These are phyloP conservation scores for Crithidia sp. DNA, from an alignment of 208 protist species.

Conservation along the genomic window DNA sequence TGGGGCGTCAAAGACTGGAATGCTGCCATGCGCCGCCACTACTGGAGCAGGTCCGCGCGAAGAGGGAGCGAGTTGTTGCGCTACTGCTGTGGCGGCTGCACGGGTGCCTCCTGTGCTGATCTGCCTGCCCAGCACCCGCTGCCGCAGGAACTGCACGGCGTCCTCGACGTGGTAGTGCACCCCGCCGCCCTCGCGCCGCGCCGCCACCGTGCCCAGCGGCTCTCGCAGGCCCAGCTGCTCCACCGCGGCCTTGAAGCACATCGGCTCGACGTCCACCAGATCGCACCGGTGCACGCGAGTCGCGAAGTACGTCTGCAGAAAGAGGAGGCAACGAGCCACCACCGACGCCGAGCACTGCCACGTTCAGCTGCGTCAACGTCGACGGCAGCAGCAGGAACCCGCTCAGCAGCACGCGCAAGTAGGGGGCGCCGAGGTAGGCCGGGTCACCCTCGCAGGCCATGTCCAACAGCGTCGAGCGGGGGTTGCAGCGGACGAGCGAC, in stretches of 20 bases:
- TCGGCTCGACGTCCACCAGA: slow-evolving; percentile 83
- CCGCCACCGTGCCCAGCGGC: slow-evolving; percentile 34
- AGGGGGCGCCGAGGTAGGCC: slow-evolving; percentile 72
- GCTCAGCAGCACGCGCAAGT: slow-evolving; percentile 81
- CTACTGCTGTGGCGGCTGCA: not conserved
- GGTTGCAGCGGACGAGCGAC: slow-evolving; percentile 79
- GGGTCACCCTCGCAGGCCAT: slow-evolving; percentile 72
- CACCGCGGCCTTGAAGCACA: slow-evolving; percentile 72
- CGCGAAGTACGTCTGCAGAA: slow-evolving; percentile 75
- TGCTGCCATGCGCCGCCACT: slow-evolving; percentile 12
- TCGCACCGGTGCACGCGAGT: slow-evolving; percentile 56
- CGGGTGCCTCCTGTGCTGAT: not conserved
- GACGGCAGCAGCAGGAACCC: slow-evolving; percentile 69
- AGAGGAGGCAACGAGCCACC: slow-evolving; percentile 79
- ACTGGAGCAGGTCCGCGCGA: too few species aligned
- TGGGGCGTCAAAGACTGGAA: slow-evolving; percentile 7
- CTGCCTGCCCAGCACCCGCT: not conserved
- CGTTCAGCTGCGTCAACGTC: slow-evolving; percentile 46
- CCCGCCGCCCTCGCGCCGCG: slow-evolving; percentile 26
- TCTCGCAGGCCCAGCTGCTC: slow-evolving; percentile 76
- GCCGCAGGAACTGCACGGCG: slow-evolving; percentile 44
- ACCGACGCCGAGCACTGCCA: slow-evolving; percentile 81
- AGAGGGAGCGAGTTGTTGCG: not conserved
- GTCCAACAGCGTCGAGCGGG: slow-evolving; percentile 39
- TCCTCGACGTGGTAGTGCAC: slow-evolving; percentile 56